Conservation (phyloP, 106 monocot genomes). For the Dendrobium chrysotoxum region DNA sequence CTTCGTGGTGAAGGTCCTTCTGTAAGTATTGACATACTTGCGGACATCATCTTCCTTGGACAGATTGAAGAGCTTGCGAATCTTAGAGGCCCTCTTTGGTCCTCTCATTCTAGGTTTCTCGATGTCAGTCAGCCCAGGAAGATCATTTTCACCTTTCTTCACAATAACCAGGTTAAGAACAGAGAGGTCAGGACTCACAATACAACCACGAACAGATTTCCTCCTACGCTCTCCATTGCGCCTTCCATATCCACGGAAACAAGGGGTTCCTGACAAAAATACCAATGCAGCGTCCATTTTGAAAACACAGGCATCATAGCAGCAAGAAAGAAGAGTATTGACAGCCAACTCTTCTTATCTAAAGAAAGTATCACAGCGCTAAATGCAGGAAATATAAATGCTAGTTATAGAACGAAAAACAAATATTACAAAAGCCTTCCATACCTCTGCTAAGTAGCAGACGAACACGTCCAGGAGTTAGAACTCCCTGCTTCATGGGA, state of each 20-base stretch:
- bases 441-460: conserved; percentile 52
- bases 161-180: conserved; percentile 29
- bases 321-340: not conserved
- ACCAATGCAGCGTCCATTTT: not conserved
- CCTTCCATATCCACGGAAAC: conserved; percentile 28
- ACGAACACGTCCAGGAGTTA: conserved; percentile 67
- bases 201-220: conserved; percentile 31
- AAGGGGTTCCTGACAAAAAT: conserved; percentile 21
- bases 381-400: too few species aligned
- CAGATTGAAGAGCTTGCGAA: conserved; percentile 29
- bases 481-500: conserved; percentile 79
- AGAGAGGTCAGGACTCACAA: conserved; percentile 26
- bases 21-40: conserved; percentile 31
- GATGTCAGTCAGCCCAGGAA: conserved; percentile 26
- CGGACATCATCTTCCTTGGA: conserved; percentile 31
- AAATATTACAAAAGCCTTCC: not conserved
- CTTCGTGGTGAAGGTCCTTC: conserved; percentile 16
- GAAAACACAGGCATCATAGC: not conserved
- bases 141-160: conserved; percentile 31
- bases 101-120: conserved; percentile 33
- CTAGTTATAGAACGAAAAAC: not conserved
- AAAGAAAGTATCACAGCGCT: not conserved
- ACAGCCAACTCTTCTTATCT: not conserved
- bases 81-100: conserved; percentile 31
- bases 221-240: conserved; percentile 32